Conservation (phyloP, 768 basidiomycete species). For the Antrodiella citrinella region DNA sequence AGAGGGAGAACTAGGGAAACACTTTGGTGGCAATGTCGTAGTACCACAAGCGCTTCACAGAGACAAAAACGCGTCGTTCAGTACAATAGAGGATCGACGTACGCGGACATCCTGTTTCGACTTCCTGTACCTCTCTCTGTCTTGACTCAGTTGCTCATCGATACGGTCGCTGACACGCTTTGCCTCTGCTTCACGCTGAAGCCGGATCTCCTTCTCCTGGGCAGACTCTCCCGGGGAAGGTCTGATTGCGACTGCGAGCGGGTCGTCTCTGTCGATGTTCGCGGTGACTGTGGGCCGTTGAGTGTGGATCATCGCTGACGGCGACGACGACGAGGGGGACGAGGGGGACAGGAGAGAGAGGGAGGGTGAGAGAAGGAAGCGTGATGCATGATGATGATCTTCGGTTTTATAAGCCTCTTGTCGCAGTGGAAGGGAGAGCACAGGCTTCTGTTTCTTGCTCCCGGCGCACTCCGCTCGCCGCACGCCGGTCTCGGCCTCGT, state of each 20-base stretch:
- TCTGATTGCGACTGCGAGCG: slow-evolving; percentile 56
- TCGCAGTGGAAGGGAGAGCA: background rate
- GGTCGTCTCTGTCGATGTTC: slow-evolving; percentile 52
- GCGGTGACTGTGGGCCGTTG: slow-evolving; percentile 50
- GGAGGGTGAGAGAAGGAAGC: slow-evolving; percentile 10
- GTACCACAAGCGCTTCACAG: too few species aligned
- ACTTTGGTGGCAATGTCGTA: too few species aligned
- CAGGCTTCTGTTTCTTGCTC: too few species aligned
- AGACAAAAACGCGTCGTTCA: background rate
- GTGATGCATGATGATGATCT: slow-evolving; percentile 12
- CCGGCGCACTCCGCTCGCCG: too few species aligned
- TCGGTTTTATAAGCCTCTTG: slow-evolving; percentile 13
- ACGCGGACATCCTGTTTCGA: slow-evolving; percentile 74
- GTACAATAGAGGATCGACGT: background rate
- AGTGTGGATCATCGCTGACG: slow-evolving; percentile 29
- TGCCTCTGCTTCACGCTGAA: slow-evolving; percentile 64
- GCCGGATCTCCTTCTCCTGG: slow-evolving; percentile 49
- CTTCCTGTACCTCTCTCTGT: slow-evolving; percentile 56
- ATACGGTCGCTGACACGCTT: slow-evolving; percentile 73
- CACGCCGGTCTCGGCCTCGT: background rate
- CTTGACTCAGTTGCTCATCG: slow-evolving; percentile 69
- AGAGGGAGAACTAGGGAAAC: too few species aligned
- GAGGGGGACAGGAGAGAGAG: slow-evolving; percentile 12
- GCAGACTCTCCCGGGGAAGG: slow-evolving; percentile 64
- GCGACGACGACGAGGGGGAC: slow-evolving; percentile 14